Evolutionary conservation across 2,329 filamentous ascomycete genomes (phyloP).

Genomic region (Hirsutella rhossiliensis): DNA sequence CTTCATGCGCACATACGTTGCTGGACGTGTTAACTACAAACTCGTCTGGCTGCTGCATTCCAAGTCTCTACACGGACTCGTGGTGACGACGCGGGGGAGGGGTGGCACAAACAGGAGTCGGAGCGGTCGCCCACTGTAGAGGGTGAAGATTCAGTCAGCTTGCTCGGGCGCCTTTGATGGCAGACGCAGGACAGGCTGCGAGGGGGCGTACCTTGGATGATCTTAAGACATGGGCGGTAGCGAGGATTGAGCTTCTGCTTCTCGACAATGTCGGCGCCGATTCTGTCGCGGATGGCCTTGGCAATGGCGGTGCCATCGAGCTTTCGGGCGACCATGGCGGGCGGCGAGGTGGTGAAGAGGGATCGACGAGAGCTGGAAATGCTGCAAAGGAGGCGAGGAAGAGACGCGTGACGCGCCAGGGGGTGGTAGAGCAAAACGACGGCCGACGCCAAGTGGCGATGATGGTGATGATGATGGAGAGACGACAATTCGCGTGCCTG

Average conservation of each 20-base stretch:
- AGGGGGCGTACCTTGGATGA: constrained; percentile 66
- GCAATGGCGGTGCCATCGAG: constrained; percentile 96
- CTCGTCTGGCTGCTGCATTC: background rate
- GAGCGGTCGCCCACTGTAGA: constrained; percentile 72
- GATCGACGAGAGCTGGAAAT: background rate
- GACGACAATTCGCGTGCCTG: background rate
- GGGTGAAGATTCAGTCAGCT: constrained; percentile 10
- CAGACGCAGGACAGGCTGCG: background rate
- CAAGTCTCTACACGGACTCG: background rate
- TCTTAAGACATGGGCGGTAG: constrained; percentile 82
- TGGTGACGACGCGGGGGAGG: background rate
- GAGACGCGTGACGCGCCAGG: constrained; percentile 21
- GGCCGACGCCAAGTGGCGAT: background rate
- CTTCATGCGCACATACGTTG: constrained; percentile 99
- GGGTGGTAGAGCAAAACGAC: background rate
- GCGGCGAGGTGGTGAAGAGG: constrained; percentile 27
- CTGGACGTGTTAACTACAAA: constrained; percentile 27
- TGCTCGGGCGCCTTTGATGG: background rate
- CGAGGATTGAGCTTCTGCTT: constrained; percentile 74
- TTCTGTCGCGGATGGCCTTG: constrained; percentile 73
- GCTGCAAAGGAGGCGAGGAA: background rate
- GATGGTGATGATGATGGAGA: background rate
- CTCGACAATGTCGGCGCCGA: constrained; percentile 69
- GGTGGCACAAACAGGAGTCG: constrained; percentile 57
- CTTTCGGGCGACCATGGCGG: constrained; percentile 73